These are phyloP conservation scores for Chamaecyparis obtusa DNA, from an alignment of 75 land plant species.

Conservation along the genomic window DNA sequence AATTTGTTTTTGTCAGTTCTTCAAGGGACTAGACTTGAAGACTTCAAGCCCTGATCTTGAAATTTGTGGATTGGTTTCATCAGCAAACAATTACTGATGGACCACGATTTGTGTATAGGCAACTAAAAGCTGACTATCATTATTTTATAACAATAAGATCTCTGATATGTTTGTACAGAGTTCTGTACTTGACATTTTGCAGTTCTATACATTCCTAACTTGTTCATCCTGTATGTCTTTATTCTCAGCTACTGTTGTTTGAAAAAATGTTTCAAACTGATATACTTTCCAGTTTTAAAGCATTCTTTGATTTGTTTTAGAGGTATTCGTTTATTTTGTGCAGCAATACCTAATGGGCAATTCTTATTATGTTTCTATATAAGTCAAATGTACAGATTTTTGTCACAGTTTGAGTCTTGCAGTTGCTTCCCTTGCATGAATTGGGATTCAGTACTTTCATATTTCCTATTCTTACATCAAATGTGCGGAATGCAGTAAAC, in stretches of 20 bases:
- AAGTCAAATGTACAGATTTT: background rate
- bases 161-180: background rate
- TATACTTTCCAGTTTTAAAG: background rate
- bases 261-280: background rate
- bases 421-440: background rate
- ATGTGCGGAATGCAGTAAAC: background rate
- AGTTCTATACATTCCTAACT: background rate
- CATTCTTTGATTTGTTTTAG: background rate
- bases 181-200: background rate
- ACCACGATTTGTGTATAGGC: background rate
- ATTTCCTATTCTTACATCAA: background rate
- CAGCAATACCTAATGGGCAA: background rate
- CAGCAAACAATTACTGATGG: background rate
- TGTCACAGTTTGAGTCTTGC: background rate
- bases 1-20: conserved; percentile 4
- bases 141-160: background rate
- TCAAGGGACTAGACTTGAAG: background rate
- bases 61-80: conserved; percentile 3
- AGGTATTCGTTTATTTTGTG: background rate
- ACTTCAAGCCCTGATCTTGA: background rate
- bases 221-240: background rate
- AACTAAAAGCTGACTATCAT: background rate
- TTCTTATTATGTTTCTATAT: background rate
- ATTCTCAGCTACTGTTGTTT: background rate
- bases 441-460: background rate